Base-by-base conservation (phyloP, 495 filamentous ascomycete species). In the Penicillium odoratum region DNA sequence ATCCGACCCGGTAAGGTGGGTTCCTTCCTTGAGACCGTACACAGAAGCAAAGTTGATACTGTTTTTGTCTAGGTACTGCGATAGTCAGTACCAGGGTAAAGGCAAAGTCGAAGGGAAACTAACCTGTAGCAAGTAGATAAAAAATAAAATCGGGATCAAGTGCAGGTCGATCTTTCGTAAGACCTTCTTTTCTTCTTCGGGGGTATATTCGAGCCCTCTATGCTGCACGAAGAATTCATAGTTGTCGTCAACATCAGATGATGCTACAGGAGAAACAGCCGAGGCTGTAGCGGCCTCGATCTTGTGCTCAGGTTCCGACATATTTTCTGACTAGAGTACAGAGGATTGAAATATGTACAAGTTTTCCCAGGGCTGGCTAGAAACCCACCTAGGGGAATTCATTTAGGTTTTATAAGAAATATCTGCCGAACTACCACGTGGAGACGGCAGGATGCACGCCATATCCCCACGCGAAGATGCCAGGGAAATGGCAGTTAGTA, bases 41-140 rank as follows among this genome's bases (percentile, higher is more conserved):
- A 83, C 81, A n/a, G 78, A 81, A 3, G 84, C 80, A 56, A 81
- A 87, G 57, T 82, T 84, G 64, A 86, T 77, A 28, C 75, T 79
- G 34, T 80, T 79, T 65, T 87, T 87, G 57, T 87, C 83, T 6
- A 85, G 68, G 53, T 83, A 87, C 66, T 84, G 77, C 62, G 28
- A 3, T 25, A 8, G 25, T 63, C 13, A 67, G 57, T 16, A 47
- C 10, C 38, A 16, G 13, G 11, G 7, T 28, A 3, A 38, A 49
- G 7, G 6, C n/a, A 26, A 43, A 3, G 28, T 7, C 2, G n/a
- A 9, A 31, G 15, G 2, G 53, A 18, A 28, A 46, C 54, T 26
- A 48, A 73, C 66, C 60, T 74, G 68, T 29, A 74, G 53, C 51
- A 84, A 67, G 54, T 85, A 86, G 0, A 80, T 84, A 5, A 82